Evolutionary conservation across 768 basidiomycete species (phyloP), one percentile per base, ranked within the genome.

Genomic region (Trametes punicea): DNA sequence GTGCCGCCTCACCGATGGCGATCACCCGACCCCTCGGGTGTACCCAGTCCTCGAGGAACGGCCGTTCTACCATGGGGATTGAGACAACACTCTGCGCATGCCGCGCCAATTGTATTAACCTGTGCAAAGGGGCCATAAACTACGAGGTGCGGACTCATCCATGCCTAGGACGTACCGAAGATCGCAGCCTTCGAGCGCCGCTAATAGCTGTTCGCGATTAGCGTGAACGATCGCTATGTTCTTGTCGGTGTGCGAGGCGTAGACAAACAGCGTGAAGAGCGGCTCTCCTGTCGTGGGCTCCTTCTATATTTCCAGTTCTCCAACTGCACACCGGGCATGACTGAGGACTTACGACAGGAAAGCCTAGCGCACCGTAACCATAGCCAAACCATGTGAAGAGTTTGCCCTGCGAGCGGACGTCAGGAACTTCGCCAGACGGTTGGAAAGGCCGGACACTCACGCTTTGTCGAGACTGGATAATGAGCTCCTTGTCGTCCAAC

Each of bases 1-100:
- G 72, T 6, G 68, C 69, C 29, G 68, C 67, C 40, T 72, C 70
- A 38, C 72, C 72, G 52, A 70, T 58, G 33, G 66, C 51, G 29
- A 70, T 46, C 2, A 70, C 36, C 8, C 57, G 56, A 9, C 67
- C 66, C 31, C 52, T 36, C 1, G 62, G 57, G 48, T 71, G 69
- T 20, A 67, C 65, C 70, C 70, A 72, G n/a, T 67, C 64, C 30
- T 70, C 67, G 6, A 67, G 62, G 26, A 58, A 36, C 7, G 64
- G 61, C 15, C 55, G 44, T 4, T 62, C 39, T 13, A 48, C 34
- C 33, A 64, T 46, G 36, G 64, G 61, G 6, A 60, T 45, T 18
- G 48, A 51, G 21, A 34, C 46, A 4, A 51, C 38, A 4, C 18
- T 13, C 11, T 15, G 16, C 11, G 62, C 60, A 8, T 57, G 53